phyloP scores from a whole-genome alignment of 805 yeast genomes.

The Kodamaea leandrae region DNA sequence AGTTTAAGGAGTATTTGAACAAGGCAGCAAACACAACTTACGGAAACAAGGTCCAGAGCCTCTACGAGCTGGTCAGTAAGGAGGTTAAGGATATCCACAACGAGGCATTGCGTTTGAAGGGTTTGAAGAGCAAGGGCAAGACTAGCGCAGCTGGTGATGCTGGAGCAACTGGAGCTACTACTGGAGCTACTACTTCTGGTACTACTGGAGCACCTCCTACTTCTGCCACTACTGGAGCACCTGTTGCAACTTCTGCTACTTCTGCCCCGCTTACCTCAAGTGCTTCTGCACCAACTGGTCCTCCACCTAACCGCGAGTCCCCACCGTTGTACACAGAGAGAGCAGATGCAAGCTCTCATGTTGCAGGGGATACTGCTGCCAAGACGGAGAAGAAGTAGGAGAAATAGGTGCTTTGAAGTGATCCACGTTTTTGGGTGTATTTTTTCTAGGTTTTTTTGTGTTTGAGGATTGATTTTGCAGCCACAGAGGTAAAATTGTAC shows the following conservation, averaged over 20 bases:
- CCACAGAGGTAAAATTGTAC: slow-evolving; percentile 5
- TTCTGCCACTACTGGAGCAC: neutral
- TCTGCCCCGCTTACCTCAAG: too few species aligned
- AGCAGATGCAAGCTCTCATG: neutral
- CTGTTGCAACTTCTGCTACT: neutral
- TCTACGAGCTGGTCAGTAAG: slow-evolving; percentile 53
- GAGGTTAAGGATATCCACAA: slow-evolving; percentile 65
- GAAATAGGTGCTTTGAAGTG: too few species aligned
- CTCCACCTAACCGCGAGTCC: neutral
- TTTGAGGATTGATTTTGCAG: slow-evolving; percentile 5
- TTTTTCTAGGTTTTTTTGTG: neutral
- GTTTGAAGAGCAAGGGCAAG: slow-evolving; percentile 40
- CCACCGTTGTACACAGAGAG: slow-evolving; percentile 2
- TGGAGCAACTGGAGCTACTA: slow-evolving; percentile 2
- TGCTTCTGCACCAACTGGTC: too few species aligned
- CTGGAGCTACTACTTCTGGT: neutral
- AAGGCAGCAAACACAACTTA: slow-evolving; percentile 43
- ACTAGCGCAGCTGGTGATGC: neutral
- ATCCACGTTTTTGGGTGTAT: neutral
- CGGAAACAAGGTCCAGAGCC: slow-evolving; percentile 60
- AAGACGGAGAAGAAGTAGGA: neutral
- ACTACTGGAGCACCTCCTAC: neutral
- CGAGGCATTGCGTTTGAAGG: slow-evolving; percentile 72
- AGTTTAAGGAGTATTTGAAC: slow-evolving; percentile 46
- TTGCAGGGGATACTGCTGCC: neutral